Conservation (phyloP, 1,139 yeast genomes). For the Blastobotrys elegans region DNA sequence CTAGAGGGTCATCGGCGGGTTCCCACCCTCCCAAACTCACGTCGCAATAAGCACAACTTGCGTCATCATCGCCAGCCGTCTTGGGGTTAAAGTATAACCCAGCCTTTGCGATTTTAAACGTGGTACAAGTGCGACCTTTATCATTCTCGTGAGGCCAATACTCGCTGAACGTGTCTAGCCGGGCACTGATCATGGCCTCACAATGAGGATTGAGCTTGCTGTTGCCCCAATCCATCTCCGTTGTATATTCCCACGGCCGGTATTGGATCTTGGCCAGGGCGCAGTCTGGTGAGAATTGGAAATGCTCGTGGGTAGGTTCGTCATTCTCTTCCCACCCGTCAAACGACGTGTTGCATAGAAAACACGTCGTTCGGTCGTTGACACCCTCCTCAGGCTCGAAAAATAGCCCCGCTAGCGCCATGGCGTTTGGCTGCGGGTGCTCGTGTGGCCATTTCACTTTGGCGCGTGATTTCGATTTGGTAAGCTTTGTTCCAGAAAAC, state of each 20-base stretch:
- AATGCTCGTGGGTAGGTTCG: conserved; percentile 43
- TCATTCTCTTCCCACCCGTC: conserved; percentile 38
- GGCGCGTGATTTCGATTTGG: conserved; percentile 23
- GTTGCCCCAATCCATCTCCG: conserved; percentile 13
- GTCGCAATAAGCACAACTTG: conserved; percentile 67
- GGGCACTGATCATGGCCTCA: conserved; percentile 38
- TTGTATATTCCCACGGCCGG: conserved; percentile 24
- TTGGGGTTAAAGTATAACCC: conserved; percentile 73
- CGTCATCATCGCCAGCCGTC: conserved; percentile 57
- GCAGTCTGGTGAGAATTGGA: conserved; percentile 45
- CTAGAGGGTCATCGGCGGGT: conserved; percentile 55
- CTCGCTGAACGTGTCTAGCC: conserved; percentile 49
- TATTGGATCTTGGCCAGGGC: conserved; percentile 35
- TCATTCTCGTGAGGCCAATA: conserved; percentile 51
- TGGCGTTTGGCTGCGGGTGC: conserved; percentile 27
- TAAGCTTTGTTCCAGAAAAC: conserved; percentile 23
- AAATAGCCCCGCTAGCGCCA: conserved; percentile 68
- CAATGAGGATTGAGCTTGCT: conserved; percentile 35
- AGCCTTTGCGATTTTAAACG: conserved; percentile 48
- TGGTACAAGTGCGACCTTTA: conserved; percentile 39
- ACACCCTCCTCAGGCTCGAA: conserved; percentile 47
- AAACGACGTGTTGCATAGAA: conserved; percentile 46
- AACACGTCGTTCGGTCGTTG: conserved; percentile 56
- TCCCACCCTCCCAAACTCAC: conserved; percentile 72
- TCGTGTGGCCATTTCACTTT: conserved; percentile 32